phyloP scores from a whole-genome alignment of 2,329 filamentous ascomycete species.

The Penicillium sp. region DNA sequence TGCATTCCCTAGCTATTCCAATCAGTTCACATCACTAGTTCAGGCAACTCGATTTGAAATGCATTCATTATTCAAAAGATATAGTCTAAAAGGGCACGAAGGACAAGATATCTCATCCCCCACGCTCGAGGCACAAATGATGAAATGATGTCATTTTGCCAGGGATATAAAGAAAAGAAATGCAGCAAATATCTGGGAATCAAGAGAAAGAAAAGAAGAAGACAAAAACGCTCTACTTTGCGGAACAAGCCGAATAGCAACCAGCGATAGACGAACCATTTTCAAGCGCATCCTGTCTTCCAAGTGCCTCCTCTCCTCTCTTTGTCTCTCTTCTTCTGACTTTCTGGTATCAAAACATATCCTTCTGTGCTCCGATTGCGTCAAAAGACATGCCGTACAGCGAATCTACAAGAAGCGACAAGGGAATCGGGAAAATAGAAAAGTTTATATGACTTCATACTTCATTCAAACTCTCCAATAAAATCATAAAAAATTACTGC shows the following conservation, averaged over 20 bases:
- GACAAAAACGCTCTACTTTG: not conserved
- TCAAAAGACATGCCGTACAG: not conserved
- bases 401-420: constrained; percentile 6
- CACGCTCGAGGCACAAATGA: not conserved
- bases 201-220: not conserved
- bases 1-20: not conserved
- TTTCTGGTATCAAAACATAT: not conserved
- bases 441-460: not conserved
- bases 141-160: not conserved
- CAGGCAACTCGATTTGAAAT: not conserved
- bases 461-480: not conserved
- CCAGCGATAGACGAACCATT: not conserved
- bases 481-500: constrained; percentile 15
- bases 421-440: not conserved
- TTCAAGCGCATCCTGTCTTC: not conserved
- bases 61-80: not conserved
- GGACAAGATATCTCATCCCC: not conserved
- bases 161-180: not conserved
- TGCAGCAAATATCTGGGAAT: not conserved
- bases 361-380: not conserved
- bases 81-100: not conserved
- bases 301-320: not conserved
- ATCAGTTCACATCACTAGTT: not conserved
- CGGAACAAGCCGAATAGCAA: not conserved
- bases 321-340: not conserved